phyloP scores from a whole-genome alignment of 2,329 filamentous ascomycete genomes.

The Fusarium palustre region DNA sequence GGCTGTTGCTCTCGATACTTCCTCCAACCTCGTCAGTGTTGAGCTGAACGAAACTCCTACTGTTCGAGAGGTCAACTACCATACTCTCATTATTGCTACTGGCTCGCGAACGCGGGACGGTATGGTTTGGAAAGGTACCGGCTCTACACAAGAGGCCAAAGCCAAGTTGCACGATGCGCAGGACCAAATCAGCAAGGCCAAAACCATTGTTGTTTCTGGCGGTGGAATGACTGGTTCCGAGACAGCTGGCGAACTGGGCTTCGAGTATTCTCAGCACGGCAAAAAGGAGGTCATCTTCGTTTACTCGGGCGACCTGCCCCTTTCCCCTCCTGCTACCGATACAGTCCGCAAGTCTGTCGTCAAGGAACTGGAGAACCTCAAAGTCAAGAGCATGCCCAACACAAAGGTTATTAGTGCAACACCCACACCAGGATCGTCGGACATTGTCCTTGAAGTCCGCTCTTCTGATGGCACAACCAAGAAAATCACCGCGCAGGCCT shows the following conservation, averaged over 20 bases:
- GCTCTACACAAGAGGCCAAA: slow-evolving; percentile 57
- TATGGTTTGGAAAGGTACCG: slow-evolving; percentile 64
- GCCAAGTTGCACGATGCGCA: slow-evolving; percentile 53
- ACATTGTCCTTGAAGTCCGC: slow-evolving; percentile 53
- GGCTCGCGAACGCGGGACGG: slow-evolving; percentile 58
- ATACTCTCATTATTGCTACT: slow-evolving; percentile 67
- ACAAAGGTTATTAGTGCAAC: slow-evolving; percentile 52
- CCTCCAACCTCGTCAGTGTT: slow-evolving; percentile 57
- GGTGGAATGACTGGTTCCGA: slow-evolving; percentile 65
- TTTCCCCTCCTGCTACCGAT: slow-evolving; percentile 49
- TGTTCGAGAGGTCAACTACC: slow-evolving; percentile 58
- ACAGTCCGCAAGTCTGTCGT: slow-evolving; percentile 55
- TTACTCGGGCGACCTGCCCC: slow-evolving; percentile 54
- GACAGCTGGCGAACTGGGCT: slow-evolving; percentile 63
- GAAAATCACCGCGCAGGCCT: slow-evolving; percentile 57
- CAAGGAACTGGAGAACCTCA: slow-evolving; percentile 57
- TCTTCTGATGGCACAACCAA: slow-evolving; percentile 50
- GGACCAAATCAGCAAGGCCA: slow-evolving; percentile 55
- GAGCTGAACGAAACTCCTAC: slow-evolving; percentile 49
- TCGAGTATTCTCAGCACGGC: slow-evolving; percentile 57
- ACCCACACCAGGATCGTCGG: slow-evolving; percentile 35
- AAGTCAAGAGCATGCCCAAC: slow-evolving; percentile 57
- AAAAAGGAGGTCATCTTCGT: slow-evolving; percentile 62
- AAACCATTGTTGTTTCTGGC: slow-evolving; percentile 64
- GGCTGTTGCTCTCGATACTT: slow-evolving; percentile 59